Base-by-base conservation (phyloP, 352 stramenopile genomes). In the Pythium rishiriense region DNA sequence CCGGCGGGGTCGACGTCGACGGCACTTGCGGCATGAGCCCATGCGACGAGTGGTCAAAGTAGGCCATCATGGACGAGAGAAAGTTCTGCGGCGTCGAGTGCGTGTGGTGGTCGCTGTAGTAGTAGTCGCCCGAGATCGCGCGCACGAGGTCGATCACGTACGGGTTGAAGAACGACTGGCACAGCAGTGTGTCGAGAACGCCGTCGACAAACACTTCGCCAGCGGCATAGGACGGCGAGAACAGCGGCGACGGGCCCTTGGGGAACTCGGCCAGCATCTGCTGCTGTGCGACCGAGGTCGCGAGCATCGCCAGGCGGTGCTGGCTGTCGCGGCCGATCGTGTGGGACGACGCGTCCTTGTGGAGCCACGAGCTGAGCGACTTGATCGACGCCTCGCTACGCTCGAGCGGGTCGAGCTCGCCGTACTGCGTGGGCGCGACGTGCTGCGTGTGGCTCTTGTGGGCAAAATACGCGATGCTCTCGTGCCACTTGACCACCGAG, bases 161-260 rank as follows among this genome's bases (percentile, higher is more conserved):
- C 59, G 79, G 79, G 47, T 88, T 90, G 67, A 88, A 87, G 68
- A 88, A 90, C 24, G 81, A 84, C 58, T 88, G 79, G 51, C 81
- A 90, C 11, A 90, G 72, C 53, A 88, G 64, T 39, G 73, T 83
- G 74, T 88, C 79, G 26, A 90, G 66, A 15, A 83, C 72, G 39
- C 66, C 79, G 55, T 87, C 78, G 22, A 90, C 75, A 46, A 88
- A 85, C 41, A 87, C 72, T 28, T 85, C 77, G 7, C 79, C 81
- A 3, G 81, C 78, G 1, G 81, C 75, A 45, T 83, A 88, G 11
- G 75, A 75, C 14, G 76, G 72, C 3, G 76, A 62, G 53, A 88
- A 84, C 17, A 68, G 62, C 1, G 72, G 62, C 2, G 70, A 72
- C 22, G 71, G 66, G 6, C 75, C 61, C 29, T 66, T 46, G 24